Percentiles rank a stretch among this genome's conserved stretches.
These are phyloP conservation scores for Rusavskia elegans DNA, from an alignment of 495 filamentous ascomycete genomes.

Conservation along the genomic window DNA sequence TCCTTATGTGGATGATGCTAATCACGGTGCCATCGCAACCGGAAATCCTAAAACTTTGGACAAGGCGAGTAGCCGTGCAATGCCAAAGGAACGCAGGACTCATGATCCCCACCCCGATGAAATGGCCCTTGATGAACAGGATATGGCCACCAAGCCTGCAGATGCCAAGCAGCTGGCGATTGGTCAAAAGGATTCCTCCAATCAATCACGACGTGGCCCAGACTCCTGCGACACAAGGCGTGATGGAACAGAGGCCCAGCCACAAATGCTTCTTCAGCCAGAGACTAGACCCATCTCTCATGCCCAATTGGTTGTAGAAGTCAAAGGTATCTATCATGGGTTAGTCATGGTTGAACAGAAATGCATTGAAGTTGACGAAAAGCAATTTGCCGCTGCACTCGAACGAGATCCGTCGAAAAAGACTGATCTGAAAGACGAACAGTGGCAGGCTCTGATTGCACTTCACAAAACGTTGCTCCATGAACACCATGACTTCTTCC, in stretches of 20 bases:
- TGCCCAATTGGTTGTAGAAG: conserved; percentile 44
- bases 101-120: no score
- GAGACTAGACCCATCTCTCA: conserved; percentile 57
- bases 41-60: not conserved
- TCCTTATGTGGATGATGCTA: not conserved
- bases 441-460: conserved; percentile 32
- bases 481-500: conserved; percentile 32
- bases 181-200: no score
- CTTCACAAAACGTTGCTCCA: conserved; percentile 24
- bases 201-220: not conserved
- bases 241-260: not conserved
- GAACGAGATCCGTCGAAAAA: conserved; percentile 13
- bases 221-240: not conserved
- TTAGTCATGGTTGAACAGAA: conserved; percentile 34
- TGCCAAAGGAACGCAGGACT: no score
- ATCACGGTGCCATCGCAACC: not conserved
- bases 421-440: conserved; percentile 20
- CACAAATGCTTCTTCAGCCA: conserved; percentile 33
- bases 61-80: no score
- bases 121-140: no score
- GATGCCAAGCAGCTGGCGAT: no score
- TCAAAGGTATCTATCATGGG: conserved; percentile 31
- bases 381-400: conserved; percentile 17
- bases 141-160: no score
- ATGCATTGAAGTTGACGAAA: conserved; percentile 29